These are phyloP conservation scores for Sesbania bispinosa DNA, from an alignment of 306 rosid genomes.

Conservation along the genomic window DNA sequence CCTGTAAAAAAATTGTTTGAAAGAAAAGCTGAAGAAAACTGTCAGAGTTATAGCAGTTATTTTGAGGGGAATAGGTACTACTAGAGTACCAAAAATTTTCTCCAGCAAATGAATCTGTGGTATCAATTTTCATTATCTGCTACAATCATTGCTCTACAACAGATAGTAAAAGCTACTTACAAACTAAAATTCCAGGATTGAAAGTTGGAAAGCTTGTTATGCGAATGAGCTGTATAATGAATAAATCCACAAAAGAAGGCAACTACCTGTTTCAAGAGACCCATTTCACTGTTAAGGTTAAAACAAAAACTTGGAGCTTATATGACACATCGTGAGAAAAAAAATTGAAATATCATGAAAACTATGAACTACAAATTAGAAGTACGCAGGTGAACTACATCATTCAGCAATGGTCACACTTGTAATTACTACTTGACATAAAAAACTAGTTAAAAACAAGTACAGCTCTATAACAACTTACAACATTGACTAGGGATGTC, in stretches of 20 bases:
- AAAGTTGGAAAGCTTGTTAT: slow-evolving; percentile 56
- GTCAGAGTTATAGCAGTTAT: too few relatives aligned
- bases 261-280: slow-evolving; percentile 52
- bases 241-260: slow-evolving; percentile 84
- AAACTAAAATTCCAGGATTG: slow-evolving; percentile 87
- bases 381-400: too few relatives aligned
- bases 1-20: too few relatives aligned
- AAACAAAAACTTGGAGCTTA: slow-evolving; percentile 15
- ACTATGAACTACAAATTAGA: not conserved
- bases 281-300: not conserved
- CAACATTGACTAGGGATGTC: slow-evolving; percentile 89
- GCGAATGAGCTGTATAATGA: slow-evolving; percentile 61
- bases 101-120: not conserved
- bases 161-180: slow-evolving; percentile 44
- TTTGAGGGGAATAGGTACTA: too few relatives aligned
- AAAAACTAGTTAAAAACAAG: not conserved
- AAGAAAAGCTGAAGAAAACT: too few relatives aligned
- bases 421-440: not conserved
- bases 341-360: not conserved
- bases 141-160: not conserved
- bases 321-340: not conserved
- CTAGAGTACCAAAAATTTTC: too few relatives aligned
- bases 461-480: slow-evolving; percentile 43
- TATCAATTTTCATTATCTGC: slow-evolving; percentile 18
- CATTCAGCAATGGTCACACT: not conserved